Evolutionary conservation across 306 rosid species (phyloP).

Genomic region (Coriaria nepalensis): DNA sequence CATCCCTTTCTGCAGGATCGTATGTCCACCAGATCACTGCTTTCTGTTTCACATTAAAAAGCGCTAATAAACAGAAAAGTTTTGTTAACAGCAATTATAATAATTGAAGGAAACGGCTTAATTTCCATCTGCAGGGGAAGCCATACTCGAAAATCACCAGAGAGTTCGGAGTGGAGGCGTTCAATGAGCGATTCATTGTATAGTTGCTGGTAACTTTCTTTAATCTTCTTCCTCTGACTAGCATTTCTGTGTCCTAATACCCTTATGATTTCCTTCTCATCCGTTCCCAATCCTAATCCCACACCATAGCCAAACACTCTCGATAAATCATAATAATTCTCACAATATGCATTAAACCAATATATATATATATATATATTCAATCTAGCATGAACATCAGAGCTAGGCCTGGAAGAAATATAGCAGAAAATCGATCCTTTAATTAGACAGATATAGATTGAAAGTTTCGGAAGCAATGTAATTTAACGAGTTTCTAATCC

Average conservation of each 20-base stretch:
- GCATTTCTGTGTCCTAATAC: constrained; percentile 72
- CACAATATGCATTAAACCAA: no score
- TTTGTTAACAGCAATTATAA: no score
- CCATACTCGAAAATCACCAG: constrained; percentile 78
- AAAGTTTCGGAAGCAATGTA: not conserved
- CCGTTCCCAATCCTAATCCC: constrained; percentile 51
- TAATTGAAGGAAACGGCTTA: no score
- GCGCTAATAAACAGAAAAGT: not conserved
- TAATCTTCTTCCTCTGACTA: constrained; percentile 53
- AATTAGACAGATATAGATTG: no score
- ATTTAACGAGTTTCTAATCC: not conserved
- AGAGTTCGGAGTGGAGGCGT: constrained; percentile 53
- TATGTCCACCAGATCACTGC: constrained; percentile 61
- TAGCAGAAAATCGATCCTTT: no score
- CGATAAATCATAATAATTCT: not conserved
- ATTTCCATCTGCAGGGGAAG: not conserved
- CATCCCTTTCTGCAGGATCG: constrained; percentile 82
- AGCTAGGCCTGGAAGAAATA: no score
- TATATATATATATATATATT: no score
- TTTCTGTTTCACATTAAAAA: constrained; percentile 33
- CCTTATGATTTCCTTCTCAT: constrained; percentile 45
- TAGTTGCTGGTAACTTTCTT: constrained; percentile 62
- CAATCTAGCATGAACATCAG: no score
- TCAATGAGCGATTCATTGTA: constrained; percentile 62
- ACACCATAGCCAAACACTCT: constrained; percentile 5